Evolutionary conservation across 73 alveolate genomes (phyloP).

Genomic region (Stentor roeselii): DNA sequence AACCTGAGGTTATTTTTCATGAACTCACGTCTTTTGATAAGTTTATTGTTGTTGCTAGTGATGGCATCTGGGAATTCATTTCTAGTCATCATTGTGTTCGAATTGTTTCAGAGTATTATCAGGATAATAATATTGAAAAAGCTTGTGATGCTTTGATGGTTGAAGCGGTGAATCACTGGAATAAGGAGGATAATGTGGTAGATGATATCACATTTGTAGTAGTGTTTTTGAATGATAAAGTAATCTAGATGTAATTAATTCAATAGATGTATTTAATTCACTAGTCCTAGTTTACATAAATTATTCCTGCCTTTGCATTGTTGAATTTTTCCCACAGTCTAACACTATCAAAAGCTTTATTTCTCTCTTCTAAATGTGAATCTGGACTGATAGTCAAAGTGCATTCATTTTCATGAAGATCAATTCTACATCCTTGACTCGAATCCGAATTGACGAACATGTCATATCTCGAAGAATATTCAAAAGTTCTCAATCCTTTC

Average conservation of each 20-base stretch:
- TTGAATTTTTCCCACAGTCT: constrained; percentile 25
- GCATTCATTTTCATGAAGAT: not conserved
- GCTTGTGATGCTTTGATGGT: constrained; percentile 52
- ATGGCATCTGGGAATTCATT: constrained; percentile 94
- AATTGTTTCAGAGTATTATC: constrained; percentile 27
- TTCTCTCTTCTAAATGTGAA: not conserved
- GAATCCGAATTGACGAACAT: not conserved
- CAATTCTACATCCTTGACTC: not conserved
- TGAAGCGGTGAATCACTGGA: constrained; percentile 80
- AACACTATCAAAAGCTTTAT: not conserved
- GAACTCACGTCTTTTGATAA: constrained; percentile 57
- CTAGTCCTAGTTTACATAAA: no score
- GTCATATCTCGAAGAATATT: not conserved
- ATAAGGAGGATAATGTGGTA: constrained; percentile 70
- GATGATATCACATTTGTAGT: constrained; percentile 81
- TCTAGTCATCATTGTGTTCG: constrained; percentile 73
- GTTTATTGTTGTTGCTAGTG: constrained; percentile 85
- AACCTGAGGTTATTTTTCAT: constrained; percentile 62
- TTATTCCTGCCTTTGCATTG: not conserved
- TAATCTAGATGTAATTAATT: no score
- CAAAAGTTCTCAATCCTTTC: not conserved
- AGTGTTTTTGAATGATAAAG: no score
- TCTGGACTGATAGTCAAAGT: not conserved
- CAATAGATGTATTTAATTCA: no score
- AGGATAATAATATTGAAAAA: constrained; percentile 34